Conservation (phyloP, 1,284 basidiomycete genomes). For the Ganoderma boninense region DNA sequence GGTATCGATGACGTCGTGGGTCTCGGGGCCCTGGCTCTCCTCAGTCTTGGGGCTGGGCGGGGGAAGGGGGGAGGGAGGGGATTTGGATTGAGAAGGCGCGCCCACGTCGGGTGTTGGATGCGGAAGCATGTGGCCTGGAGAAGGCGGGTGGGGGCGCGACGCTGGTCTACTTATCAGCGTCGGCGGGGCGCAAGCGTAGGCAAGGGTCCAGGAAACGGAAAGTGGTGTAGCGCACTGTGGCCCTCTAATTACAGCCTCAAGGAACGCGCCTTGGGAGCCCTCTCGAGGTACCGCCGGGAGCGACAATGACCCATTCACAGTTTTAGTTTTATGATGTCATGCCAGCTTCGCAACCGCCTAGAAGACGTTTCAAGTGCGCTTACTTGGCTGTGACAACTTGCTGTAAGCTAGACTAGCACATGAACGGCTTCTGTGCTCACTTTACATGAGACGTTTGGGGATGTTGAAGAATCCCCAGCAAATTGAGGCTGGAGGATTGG, state of each 20-base stretch:
- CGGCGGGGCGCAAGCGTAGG: not conserved
- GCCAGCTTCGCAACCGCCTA: not conserved
- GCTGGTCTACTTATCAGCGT: not conserved
- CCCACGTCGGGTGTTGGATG: not conserved
- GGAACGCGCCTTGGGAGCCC: not conserved
- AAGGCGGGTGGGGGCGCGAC: not conserved
- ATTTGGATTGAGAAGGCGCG: not conserved
- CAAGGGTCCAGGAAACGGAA: not conserved
- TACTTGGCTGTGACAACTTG: not conserved
- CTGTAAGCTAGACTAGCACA: not conserved
- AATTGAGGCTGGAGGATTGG: not conserved
- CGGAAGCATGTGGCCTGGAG: not conserved
- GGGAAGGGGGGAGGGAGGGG: not conserved
- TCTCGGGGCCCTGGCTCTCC: not conserved
- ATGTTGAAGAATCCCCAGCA: not conserved
- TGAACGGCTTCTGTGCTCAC: not conserved
- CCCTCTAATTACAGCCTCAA: not conserved
- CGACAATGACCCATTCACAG: not conserved
- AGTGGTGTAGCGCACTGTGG: not conserved
- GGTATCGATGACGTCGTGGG: not conserved
- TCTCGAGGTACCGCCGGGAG: not conserved
- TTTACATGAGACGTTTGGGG: not conserved
- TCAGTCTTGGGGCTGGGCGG: not conserved
- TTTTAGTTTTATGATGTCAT: not conserved
- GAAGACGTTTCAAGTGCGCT: not conserved